Conservation (phyloP, 495 filamentous ascomycete species). For the Physcia stellaris region DNA sequence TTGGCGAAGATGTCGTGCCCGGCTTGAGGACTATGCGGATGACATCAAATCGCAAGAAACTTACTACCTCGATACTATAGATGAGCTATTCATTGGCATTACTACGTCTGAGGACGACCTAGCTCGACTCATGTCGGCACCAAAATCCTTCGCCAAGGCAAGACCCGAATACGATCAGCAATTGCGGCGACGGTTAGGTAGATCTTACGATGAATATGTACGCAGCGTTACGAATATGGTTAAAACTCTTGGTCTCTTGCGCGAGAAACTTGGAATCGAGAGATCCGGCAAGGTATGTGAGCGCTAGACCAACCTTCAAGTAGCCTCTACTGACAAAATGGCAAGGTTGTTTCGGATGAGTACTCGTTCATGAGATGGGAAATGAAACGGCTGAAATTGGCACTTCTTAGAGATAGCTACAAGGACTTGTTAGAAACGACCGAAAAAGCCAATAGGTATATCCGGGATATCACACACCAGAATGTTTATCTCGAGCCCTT, state of each 20-base stretch:
- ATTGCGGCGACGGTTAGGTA: constrained; percentile 14
- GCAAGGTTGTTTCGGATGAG: background rate
- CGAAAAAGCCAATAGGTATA: constrained; percentile 9
- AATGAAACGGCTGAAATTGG: constrained; percentile 12
- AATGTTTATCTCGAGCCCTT: constrained; percentile 7
- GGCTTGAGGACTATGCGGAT: constrained; percentile 8
- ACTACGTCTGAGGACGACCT: constrained; percentile 8
- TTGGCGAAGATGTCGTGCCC: constrained; percentile 7
- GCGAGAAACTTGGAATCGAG: constrained; percentile 12
- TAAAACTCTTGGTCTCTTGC: constrained; percentile 7
- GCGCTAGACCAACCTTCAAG: background rate
- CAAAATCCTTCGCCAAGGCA: constrained; percentile 11
- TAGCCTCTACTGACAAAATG: background rate
- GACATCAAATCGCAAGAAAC: constrained; percentile 2
- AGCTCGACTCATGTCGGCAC: constrained; percentile 12
- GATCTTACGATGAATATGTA: constrained; percentile 11
- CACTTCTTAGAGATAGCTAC: constrained; percentile 15
- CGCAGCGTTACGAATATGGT: constrained; percentile 7
- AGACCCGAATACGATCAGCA: constrained; percentile 7
- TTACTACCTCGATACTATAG: constrained; percentile 16
- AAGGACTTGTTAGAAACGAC: constrained; percentile 10
- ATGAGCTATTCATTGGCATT: constrained; percentile 12
- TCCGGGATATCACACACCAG: constrained; percentile 7
- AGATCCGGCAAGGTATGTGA: constrained; percentile 6
- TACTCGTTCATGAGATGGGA: constrained; percentile 3